A percentile compares a stretch with the other conserved stretches of the same genome.
phyloP scores from a whole-genome alignment of 768 basidiomycete species.

The Antrodiella citrinella region DNA sequence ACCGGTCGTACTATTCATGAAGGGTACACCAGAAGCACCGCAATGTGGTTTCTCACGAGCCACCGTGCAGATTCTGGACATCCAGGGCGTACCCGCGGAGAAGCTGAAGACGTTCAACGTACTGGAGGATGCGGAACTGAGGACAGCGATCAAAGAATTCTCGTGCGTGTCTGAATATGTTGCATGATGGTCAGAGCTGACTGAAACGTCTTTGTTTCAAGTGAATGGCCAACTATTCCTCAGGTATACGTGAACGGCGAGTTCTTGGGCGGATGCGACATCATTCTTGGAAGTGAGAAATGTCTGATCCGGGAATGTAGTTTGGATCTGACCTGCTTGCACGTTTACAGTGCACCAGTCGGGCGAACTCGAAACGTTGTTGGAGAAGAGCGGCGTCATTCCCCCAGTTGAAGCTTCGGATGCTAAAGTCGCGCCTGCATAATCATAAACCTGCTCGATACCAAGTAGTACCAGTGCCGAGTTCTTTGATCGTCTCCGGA shows the following conservation, averaged over 20 bases:
- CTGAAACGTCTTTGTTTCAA: constrained; percentile 24
- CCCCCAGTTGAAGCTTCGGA: constrained; percentile 30
- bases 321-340: background rate
- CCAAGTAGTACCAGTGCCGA: too few species aligned
- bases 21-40: constrained; percentile 80
- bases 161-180: constrained; percentile 52
- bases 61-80: constrained; percentile 81
- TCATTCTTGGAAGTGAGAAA: constrained; percentile 77
- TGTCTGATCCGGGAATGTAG: background rate
- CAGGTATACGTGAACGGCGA: constrained; percentile 93
- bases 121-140: constrained; percentile 74
- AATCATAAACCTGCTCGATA: too few species aligned
- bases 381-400: constrained; percentile 65
- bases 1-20: constrained; percentile 97
- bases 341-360: constrained; percentile 79
- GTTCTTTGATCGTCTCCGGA: too few species aligned
- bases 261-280: constrained; percentile 96
- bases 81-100: constrained; percentile 71
- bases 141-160: constrained; percentile 89
- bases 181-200: background rate
- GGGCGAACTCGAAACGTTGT: constrained; percentile 81
- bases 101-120: constrained; percentile 91
- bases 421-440: background rate
- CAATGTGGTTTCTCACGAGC: constrained; percentile 97
- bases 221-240: constrained; percentile 97